These are phyloP conservation scores for Physaria fendleri DNA, from an alignment of 345 rosid genomes.

Conservation along the genomic window DNA sequence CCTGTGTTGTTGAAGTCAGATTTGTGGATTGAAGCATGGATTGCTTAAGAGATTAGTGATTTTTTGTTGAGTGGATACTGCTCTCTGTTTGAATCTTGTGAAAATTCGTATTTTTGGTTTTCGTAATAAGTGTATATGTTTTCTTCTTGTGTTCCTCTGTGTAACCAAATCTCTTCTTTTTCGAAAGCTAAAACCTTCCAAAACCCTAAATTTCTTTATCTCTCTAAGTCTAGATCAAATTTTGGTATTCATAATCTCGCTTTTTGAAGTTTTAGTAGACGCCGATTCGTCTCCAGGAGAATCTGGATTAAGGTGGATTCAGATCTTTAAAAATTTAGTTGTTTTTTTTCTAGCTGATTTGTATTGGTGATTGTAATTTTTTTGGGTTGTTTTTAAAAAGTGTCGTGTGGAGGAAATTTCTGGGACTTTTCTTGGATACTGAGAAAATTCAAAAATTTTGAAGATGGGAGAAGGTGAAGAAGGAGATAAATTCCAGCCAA, in stretches of 20 bases:
- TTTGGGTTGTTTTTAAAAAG: background rate
- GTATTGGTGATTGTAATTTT: slow-evolving; percentile 4
- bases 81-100: too few species aligned
- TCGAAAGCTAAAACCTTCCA: slow-evolving; percentile 14
- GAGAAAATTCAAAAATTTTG: background rate
- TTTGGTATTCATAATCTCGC: background rate
- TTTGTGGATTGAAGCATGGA: too few species aligned
- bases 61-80: too few species aligned
- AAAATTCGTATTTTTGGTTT: too few species aligned
- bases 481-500: slow-evolving; percentile 61
- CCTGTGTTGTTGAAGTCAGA: too few species aligned
- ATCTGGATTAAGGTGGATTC: slow-evolving; percentile 2
- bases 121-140: too few species aligned
- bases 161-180: background rate
- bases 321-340: slow-evolving; percentile 44
- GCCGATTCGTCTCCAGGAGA: slow-evolving; percentile 10
- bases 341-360: slow-evolving; percentile 22
- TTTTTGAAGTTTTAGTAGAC: slow-evolving; percentile 32
- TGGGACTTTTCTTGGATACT: slow-evolving; percentile 17
- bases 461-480: slow-evolving; percentile 73
- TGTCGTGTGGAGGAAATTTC: background rate
- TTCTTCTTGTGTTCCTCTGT: too few species aligned
- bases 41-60: too few species aligned
- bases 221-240: slow-evolving; percentile 2
- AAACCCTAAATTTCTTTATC: slow-evolving; percentile 21